Conservation (phyloP, 305 asterid species). For the Fraxinus albicans region DNA sequence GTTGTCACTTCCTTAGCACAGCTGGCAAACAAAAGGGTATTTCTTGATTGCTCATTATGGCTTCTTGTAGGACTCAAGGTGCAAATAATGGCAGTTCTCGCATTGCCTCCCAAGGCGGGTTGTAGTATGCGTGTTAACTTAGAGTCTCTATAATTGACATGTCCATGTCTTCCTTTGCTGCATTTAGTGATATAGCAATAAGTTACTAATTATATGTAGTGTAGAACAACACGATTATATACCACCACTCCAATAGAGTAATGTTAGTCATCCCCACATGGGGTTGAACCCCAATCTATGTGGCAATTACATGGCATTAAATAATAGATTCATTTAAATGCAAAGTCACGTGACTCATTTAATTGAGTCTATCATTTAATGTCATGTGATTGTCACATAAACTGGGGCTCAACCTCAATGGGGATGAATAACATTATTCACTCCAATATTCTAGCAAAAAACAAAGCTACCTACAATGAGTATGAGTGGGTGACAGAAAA, state of each 20-base stretch:
- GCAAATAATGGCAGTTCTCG: constrained; percentile 94
- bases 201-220: constrained; percentile 3
- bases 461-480: not conserved
- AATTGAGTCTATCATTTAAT: too few relatives aligned
- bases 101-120: constrained; percentile 96
- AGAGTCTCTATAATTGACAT: constrained; percentile 89
- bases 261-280: too few relatives aligned
- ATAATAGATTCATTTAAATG: too few relatives aligned
- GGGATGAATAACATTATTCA: too few relatives aligned
- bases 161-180: constrained; percentile 95
- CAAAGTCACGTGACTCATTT: too few relatives aligned
- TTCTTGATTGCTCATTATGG: constrained; percentile 93
- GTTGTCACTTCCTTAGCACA: constrained; percentile 96
- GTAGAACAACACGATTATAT: not conserved
- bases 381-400: too few relatives aligned
- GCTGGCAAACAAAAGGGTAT: constrained; percentile 86
- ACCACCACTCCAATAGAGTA: not conserved
- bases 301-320: too few relatives aligned
- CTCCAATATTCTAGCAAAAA: not conserved
- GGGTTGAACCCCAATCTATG: too few relatives aligned
- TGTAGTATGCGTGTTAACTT: constrained; percentile 93
- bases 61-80: constrained; percentile 89
- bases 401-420: too few relatives aligned
- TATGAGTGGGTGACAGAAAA: not conserved
- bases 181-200: constrained; percentile 26